phyloP scores from a whole-genome alignment of 495 filamentous ascomycete species.

The Penicillium atrosanguineum region DNA sequence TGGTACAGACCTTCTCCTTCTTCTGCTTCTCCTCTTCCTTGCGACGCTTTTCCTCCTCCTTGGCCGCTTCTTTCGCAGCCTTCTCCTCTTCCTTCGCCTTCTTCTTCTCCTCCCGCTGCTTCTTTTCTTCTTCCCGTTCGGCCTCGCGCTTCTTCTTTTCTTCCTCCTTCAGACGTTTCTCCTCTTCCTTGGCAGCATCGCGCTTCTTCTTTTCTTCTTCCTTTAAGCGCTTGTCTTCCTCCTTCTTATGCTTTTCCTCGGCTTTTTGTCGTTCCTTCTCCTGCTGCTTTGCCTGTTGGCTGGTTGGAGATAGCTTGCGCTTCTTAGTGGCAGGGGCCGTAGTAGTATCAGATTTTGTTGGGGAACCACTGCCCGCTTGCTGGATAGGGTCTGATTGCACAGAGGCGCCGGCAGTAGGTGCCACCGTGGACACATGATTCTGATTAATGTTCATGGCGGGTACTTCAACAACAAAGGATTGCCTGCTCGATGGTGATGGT shows the following conservation, averaged over 20 bases:
- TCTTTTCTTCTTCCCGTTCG: constrained; percentile 50
- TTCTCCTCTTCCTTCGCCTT: constrained; percentile 65
- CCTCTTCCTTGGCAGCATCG: constrained; percentile 46
- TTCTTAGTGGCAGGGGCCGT: constrained; percentile 39
- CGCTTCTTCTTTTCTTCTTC: constrained; percentile 46
- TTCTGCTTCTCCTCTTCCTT: constrained; percentile 62
- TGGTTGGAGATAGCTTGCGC: constrained; percentile 51
- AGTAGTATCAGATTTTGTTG: constrained; percentile 1
- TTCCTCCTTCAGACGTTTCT: constrained; percentile 35
- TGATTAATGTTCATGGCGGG: background rate
- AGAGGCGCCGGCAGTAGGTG: background rate
- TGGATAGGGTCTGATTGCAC: background rate
- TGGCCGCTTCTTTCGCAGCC: constrained; percentile 48
- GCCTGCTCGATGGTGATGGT: background rate
- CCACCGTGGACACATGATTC: background rate
- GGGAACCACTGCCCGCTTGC: background rate
- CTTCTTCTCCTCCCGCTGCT: constrained; percentile 46
- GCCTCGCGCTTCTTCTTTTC: constrained; percentile 36
- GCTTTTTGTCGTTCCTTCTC: constrained; percentile 37
- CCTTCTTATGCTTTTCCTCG: constrained; percentile 48
- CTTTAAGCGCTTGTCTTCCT: constrained; percentile 41
- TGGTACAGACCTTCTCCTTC: constrained; percentile 58
- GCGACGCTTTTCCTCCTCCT: constrained; percentile 56
- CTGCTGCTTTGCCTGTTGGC: constrained; percentile 49
- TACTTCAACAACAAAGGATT: constrained; percentile 7